Percentiles rank a stretch among this genome's conserved stretches.
These are phyloP conservation scores for Ambrosiella beaveri DNA, from an alignment of 2,329 filamentous ascomycete genomes.

Conservation along the genomic window DNA sequence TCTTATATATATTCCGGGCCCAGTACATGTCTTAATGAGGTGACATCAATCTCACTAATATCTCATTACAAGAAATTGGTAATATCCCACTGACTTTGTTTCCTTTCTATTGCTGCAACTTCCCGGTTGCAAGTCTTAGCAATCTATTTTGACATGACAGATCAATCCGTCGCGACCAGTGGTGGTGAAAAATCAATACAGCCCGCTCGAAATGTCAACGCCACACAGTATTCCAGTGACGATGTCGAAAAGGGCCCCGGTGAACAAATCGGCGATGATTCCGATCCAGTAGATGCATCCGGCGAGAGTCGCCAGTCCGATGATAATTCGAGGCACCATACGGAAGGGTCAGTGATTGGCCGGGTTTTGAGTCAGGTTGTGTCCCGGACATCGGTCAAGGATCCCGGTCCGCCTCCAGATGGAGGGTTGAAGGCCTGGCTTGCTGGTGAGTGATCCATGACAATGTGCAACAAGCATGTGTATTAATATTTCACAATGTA, in stretches of 20 bases:
- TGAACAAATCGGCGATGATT: background rate
- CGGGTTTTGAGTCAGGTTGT: constrained; percentile 7
- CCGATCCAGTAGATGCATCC: background rate
- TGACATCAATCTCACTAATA: no score
- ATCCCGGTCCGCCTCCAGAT: constrained; percentile 32
- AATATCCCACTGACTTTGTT: background rate
- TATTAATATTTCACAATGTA: background rate
- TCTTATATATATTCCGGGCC: no score
- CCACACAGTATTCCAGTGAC: background rate
- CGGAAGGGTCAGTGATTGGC: constrained; percentile 2
- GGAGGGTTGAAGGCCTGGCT: constrained; percentile 32
- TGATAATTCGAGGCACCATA: background rate
- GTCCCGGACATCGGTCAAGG: constrained; percentile 17
- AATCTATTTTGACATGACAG: background rate
- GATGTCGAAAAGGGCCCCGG: constrained; percentile 2
- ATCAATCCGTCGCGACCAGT: background rate
- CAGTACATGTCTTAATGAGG: no score
- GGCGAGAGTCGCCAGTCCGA: no score
- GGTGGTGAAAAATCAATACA: background rate
- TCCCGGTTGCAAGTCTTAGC: no score
- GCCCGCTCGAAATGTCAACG: background rate
- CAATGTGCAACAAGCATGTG: background rate
- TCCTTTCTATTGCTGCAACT: no score
- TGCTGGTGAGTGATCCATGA: constrained; percentile 20
- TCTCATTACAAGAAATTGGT: background rate